Evolutionary conservation across 768 basidiomycete genomes (phyloP).

Genomic region (Lactarius hengduanensis): DNA sequence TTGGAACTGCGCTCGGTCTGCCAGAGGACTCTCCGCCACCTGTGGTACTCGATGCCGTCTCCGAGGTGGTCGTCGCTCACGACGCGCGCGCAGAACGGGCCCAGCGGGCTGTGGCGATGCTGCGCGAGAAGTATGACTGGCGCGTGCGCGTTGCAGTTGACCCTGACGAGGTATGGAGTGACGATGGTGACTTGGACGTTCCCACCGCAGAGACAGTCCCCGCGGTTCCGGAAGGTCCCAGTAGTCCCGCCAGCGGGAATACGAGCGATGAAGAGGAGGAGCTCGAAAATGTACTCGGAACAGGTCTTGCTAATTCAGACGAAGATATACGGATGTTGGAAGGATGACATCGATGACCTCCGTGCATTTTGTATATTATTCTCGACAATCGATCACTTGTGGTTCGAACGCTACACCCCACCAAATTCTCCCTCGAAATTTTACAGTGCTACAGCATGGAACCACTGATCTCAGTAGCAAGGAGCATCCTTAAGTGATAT

Average conservation of each 20-base stretch:
- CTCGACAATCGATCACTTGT: neutral
- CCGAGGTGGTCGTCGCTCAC: slow-evolving; percentile 56
- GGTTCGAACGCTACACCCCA: neutral
- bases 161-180: slow-evolving; percentile 61
- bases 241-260: slow-evolving; percentile 33
- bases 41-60: slow-evolving; percentile 36
- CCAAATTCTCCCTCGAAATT: neutral
- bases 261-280: slow-evolving; percentile 30
- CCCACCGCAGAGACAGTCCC: slow-evolving; percentile 50
- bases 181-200: slow-evolving; percentile 69
- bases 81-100: slow-evolving; percentile 76
- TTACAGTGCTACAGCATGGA: neutral
- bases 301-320: slow-evolving; percentile 26
- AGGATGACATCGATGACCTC: slow-evolving; percentile 17
- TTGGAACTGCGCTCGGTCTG: slow-evolving; percentile 49
- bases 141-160: slow-evolving; percentile 77
- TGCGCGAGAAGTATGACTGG: slow-evolving; percentile 81
- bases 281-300: slow-evolving; percentile 28
- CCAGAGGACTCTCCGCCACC: slow-evolving; percentile 42
- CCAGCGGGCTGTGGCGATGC: slow-evolving; percentile 72
- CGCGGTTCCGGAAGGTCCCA: slow-evolving; percentile 74
- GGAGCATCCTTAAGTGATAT: slow-evolving; percentile 50
- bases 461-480: slow-evolving; percentile 38
- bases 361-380: neutral
- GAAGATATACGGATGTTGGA: slow-evolving; percentile 27